phyloP scores from a whole-genome alignment of 257 asterid genomes.

The Echium plantagineum region DNA sequence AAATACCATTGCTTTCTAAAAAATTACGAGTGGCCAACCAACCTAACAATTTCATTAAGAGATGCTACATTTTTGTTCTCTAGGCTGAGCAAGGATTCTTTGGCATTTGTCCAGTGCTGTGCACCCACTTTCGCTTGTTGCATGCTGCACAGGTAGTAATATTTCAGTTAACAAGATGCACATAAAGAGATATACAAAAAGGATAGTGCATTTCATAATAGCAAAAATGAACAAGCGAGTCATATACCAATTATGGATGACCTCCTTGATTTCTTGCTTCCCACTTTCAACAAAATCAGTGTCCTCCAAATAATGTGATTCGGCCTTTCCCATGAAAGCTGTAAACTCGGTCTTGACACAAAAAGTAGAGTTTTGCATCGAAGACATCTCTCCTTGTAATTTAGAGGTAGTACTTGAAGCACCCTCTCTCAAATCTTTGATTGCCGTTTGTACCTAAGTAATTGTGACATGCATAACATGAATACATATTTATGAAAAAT shows the following conservation, averaged over 20 bases:
- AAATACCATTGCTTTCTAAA: neutral
- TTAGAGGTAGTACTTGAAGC: slow-evolving; percentile 61
- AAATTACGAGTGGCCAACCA: slow-evolving; percentile 21
- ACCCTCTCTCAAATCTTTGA: slow-evolving; percentile 68
- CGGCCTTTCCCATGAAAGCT: slow-evolving; percentile 45
- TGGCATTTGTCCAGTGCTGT: slow-evolving; percentile 77
- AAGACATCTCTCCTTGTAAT: slow-evolving; percentile 83
- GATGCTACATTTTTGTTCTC: slow-evolving; percentile 71
- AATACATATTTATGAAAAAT: neutral
- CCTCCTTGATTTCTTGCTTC: slow-evolving; percentile 54
- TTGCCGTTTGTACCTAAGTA: slow-evolving; percentile 61
- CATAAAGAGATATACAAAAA: slow-evolving; percentile 2
- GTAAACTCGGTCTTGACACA: slow-evolving; percentile 67
- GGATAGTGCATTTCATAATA: neutral
- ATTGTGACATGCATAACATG: neutral
- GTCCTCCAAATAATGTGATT: slow-evolving; percentile 60
- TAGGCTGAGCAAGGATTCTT: slow-evolving; percentile 54
- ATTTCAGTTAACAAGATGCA: neutral
- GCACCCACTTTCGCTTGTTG: slow-evolving; percentile 78
- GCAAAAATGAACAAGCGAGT: neutral
- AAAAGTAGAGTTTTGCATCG: slow-evolving; percentile 62
- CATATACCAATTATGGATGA: slow-evolving; percentile 62
- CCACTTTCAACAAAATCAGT: slow-evolving; percentile 62
- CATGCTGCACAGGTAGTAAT: slow-evolving; percentile 38
- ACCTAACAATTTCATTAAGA: slow-evolving; percentile 68